Evolutionary conservation across 2,329 filamentous ascomycete genomes (phyloP).

Genomic region (Leptographium procerum): DNA sequence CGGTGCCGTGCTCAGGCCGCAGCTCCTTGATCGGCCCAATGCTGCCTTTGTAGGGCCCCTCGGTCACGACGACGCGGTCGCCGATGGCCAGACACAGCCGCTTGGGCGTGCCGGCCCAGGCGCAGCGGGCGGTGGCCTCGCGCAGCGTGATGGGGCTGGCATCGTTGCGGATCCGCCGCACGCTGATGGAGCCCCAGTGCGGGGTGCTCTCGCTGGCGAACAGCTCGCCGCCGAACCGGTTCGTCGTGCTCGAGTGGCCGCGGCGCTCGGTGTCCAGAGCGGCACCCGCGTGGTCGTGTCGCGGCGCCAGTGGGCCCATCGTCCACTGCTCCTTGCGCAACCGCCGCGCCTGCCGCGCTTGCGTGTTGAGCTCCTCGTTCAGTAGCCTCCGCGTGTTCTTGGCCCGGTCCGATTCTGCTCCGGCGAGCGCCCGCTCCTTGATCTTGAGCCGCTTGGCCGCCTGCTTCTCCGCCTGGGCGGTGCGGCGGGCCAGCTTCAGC

Average conservation of each 20-base stretch:
- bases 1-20: slow-evolving; percentile 39
- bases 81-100: slow-evolving; percentile 52
- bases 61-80: slow-evolving; percentile 73
- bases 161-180: slow-evolving; percentile 9
- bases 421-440: neutral
- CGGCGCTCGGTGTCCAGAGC: slow-evolving; percentile 9
- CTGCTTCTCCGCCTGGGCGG: slow-evolving; percentile 55
- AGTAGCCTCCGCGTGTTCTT: slow-evolving; percentile 19
- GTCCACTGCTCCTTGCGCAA: slow-evolving; percentile 66
- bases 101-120: slow-evolving; percentile 43
- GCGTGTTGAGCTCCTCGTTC: slow-evolving; percentile 19
- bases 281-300: slow-evolving; percentile 40
- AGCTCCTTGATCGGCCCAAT: slow-evolving; percentile 62
- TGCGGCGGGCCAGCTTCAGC: slow-evolving; percentile 61
- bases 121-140: slow-evolving; percentile 31
- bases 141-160: slow-evolving; percentile 10
- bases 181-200: slow-evolving; percentile 12
- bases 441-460: slow-evolving; percentile 33
- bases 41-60: slow-evolving; percentile 70
- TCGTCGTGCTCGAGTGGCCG: slow-evolving; percentile 3
- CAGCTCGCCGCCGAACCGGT: slow-evolving; percentile 9
- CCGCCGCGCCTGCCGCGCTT: slow-evolving; percentile 24
- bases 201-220: slow-evolving; percentile 9
- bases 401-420: neutral
- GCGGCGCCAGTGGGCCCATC: slow-evolving; percentile 66